Evolutionary conservation across 495 filamentous ascomycete species (phyloP), one percentile per base, ranked within the genome.

Genomic region (Hypomontagnella submonticulosa): DNA sequence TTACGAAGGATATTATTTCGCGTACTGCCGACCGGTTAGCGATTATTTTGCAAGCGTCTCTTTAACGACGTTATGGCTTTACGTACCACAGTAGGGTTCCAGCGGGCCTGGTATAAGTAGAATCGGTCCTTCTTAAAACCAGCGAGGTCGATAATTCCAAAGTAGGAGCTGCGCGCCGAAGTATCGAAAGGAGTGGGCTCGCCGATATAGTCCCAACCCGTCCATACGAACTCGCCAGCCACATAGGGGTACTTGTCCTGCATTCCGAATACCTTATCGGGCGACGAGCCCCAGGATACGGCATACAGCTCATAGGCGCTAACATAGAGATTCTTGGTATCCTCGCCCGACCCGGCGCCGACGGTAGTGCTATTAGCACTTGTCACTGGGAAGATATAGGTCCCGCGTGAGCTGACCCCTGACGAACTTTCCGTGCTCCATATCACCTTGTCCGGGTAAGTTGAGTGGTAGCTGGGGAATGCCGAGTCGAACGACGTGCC

Each of bases 51-150:
- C 12, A 36, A 33, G 30, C 11, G 11, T 8, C 33, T 16, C 4
- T 30, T 33, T 19, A 32, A 49, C 4, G 16, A 15, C 20, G 40
- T 43, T 20, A 34, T 3, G 4, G 18, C 38, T 19, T n/a, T 4
- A 58, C 58, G 1, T 58, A 67, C 64, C 4, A 79, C 54, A 13
- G 76, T 73, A 4, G 81, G 71, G 2, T 73, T 71, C 81, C 80
- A 84, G 1, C 79, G 75, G 6, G 80, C 60, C 49, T 83, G 79
- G 60, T 84, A 84, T 4, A 82, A 56, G 37, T 73, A 82, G 54
- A 78, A 84, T 1, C 80, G 74, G 41, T 83, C 81, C 66, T 84
- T 84, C 60, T 74, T 75, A 51, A 84, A 83, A 7, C 81, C 81
- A 0, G 81, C 81, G n/a, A 83, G 69, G 47, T 83, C 79, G 41